phyloP scores from a whole-genome alignment of 1,139 yeast species.

The Candida gigantensis region DNA sequence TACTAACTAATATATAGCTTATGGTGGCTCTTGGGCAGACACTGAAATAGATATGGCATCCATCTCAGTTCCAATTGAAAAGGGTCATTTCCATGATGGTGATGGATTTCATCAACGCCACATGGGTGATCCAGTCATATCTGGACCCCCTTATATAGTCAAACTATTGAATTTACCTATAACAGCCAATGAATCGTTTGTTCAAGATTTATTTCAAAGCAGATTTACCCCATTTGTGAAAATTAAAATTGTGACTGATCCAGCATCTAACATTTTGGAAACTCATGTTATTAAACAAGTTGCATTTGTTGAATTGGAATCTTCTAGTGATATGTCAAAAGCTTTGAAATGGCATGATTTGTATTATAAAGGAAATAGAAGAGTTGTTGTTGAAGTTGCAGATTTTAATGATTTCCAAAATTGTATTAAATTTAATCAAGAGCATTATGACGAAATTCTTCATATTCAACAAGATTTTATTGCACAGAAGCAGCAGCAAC shows the following conservation, averaged over 20 bases:
- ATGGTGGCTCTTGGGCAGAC: conserved; percentile 76
- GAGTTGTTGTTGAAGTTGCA: conserved; percentile 46
- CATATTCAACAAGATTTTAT: conserved; percentile 35
- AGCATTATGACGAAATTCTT: conserved; percentile 32
- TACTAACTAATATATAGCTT: conserved; percentile 24
- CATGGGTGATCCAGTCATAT: conserved; percentile 18
- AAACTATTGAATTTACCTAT: conserved; percentile 54
- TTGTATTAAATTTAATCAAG: conserved; percentile 44
- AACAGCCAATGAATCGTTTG: conserved; percentile 36
- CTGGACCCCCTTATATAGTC: conserved; percentile 59
- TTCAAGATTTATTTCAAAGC: conserved; percentile 45
- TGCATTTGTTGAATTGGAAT: conserved; percentile 61
- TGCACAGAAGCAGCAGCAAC: conserved; percentile 24
- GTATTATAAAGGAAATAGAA: conserved; percentile 40
- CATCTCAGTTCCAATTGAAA: conserved; percentile 56
- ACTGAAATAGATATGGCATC: conserved; percentile 71
- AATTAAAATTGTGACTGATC: conserved; percentile 46
- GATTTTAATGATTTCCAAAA: conserved; percentile 50
- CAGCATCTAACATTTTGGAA: conserved; percentile 41
- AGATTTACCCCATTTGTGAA: conserved; percentile 42
- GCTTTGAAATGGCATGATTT: conserved; percentile 49
- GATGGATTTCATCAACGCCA: conserved; percentile 11
- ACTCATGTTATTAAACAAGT: conserved; percentile 48
- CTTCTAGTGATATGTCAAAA: conserved; percentile 48
- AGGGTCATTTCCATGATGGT: conserved; percentile 21